phyloP scores from a whole-genome alignment of 108 stramenopile species.

The Aurantiochytrium sp. region DNA sequence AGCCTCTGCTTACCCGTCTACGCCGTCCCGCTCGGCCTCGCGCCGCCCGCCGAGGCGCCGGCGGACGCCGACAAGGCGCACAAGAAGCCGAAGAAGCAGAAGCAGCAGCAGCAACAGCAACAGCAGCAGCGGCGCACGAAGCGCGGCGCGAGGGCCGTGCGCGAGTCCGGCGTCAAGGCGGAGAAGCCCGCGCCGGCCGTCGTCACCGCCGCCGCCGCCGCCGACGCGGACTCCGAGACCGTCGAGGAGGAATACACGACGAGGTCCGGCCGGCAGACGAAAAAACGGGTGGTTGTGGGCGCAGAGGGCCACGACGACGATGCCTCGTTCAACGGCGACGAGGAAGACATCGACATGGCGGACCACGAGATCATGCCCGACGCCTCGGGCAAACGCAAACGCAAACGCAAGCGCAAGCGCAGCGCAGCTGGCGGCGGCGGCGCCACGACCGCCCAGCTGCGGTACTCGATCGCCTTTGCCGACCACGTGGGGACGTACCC shows the following conservation, averaged over 20 bases:
- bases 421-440: not conserved
- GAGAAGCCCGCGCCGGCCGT: not conserved
- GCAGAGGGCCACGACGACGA: not conserved
- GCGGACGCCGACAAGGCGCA: not conserved
- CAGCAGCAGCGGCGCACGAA: not conserved
- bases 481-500: not conserved
- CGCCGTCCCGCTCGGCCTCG: not conserved
- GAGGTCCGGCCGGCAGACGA: slow-evolving; percentile 1
- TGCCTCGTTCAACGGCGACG: not conserved
- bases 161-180: not conserved
- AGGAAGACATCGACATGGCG: not conserved
- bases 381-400: not conserved
- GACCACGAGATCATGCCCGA: not conserved
- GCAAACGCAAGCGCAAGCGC: not conserved
- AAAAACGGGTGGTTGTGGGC: not conserved
- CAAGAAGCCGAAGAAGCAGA: not conserved
- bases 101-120: not conserved
- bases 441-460: not conserved
- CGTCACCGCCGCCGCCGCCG: not conserved
- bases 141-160: not conserved
- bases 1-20: not conserved
- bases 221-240: not conserved
- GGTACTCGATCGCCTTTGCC: not conserved
- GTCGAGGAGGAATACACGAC: not conserved
- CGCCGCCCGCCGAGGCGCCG: not conserved